These are phyloP conservation scores for Alternaria ethzedia DNA, from an alignment of 2,329 filamentous ascomycete species.

Conservation along the genomic window DNA sequence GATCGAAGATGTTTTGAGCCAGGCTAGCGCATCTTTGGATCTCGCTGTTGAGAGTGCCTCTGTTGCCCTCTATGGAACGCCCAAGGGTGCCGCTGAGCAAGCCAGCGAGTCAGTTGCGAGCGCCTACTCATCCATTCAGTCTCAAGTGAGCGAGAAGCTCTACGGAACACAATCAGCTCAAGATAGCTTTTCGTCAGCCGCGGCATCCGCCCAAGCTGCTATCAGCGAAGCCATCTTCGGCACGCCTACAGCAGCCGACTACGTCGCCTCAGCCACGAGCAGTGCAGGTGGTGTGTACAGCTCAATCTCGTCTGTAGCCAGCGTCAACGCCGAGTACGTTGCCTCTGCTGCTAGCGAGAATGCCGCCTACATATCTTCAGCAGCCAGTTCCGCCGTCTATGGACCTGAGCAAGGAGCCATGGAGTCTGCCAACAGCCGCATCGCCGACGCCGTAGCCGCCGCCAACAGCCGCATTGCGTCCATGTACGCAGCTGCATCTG, in stretches of 20 bases:
- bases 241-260: slow-evolving; percentile 55
- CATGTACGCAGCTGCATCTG: slow-evolving; percentile 46
- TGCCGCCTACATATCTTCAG: slow-evolving; percentile 38
- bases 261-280: slow-evolving; percentile 53
- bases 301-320: slow-evolving; percentile 24
- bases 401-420: slow-evolving; percentile 56
- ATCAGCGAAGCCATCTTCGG: slow-evolving; percentile 66
- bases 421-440: slow-evolving; percentile 52
- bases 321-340: slow-evolving; percentile 44
- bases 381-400: slow-evolving; percentile 55
- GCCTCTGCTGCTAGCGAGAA: slow-evolving; percentile 55
- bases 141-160: slow-evolving; percentile 60
- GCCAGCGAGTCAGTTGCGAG: slow-evolving; percentile 61
- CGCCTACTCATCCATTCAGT: slow-evolving; percentile 59
- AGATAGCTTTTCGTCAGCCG: slow-evolving; percentile 60
- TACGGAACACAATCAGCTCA: slow-evolving; percentile 64
- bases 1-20: slow-evolving; percentile 63
- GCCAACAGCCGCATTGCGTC: slow-evolving; percentile 53
- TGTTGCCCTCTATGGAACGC: slow-evolving; percentile 63
- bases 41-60: slow-evolving; percentile 66
- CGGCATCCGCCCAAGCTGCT: slow-evolving; percentile 60
- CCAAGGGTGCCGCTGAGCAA: slow-evolving; percentile 61
- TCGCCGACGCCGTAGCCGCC: slow-evolving; percentile 52
- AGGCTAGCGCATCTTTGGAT: slow-evolving; percentile 64
- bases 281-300: slow-evolving; percentile 47